Evolutionary conservation across 257 asterid genomes (phyloP).

Genomic region (Thymus mandschuricus): DNA sequence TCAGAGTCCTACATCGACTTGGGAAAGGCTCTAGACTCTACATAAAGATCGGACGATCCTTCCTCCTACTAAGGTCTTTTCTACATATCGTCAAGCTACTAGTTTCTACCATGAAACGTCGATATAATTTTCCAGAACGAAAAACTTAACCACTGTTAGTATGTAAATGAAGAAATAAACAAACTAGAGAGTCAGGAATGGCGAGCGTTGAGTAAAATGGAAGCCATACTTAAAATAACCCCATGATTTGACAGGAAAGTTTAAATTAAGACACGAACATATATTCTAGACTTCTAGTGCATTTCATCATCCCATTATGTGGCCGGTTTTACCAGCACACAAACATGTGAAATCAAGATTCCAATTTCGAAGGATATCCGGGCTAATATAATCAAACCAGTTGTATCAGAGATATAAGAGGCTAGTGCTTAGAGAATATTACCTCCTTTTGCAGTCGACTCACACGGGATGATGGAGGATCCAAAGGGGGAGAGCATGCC

Average conservation of each 20-base stretch:
- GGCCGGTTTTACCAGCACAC: conserved; percentile 3
- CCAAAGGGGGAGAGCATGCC: conserved; percentile 23
- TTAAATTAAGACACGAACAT: not conserved
- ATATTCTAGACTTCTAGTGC: not conserved
- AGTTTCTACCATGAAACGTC: conserved; percentile 3
- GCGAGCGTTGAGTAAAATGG: not conserved
- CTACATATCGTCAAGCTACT: too few species aligned
- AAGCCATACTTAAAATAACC: not conserved
- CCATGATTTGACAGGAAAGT: not conserved
- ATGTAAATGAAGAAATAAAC: not conserved
- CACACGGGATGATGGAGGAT: conserved; percentile 22
- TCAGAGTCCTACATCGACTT: too few species aligned
- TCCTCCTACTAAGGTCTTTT: too few species aligned
- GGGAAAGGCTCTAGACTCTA: too few species aligned
- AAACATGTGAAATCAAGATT: conserved; percentile 16
- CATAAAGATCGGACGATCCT: too few species aligned
- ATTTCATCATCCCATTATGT: not conserved
- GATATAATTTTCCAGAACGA: not conserved
- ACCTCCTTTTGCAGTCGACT: not conserved
- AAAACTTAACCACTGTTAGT: not conserved
- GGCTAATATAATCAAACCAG: not conserved
- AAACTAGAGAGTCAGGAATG: not conserved
- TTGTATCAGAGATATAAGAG: not conserved
- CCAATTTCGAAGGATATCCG: not conserved
- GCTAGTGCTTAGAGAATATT: not conserved